phyloP scores from a whole-genome alignment of 2,329 filamentous ascomycete species.

The Diaporthe nobilis region DNA sequence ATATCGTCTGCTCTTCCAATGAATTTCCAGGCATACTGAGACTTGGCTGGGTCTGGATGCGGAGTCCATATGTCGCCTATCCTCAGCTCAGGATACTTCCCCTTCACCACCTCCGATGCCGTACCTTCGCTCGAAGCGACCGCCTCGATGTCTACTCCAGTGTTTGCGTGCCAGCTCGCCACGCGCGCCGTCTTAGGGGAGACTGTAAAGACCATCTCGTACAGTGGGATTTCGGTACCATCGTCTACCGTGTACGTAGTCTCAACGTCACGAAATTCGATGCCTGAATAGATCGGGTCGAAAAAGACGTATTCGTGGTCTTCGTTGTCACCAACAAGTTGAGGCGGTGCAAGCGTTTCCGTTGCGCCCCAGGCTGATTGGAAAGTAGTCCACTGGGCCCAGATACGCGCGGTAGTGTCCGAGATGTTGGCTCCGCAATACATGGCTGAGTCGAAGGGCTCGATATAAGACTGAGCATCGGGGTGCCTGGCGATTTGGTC shows the following conservation, averaged over 20 bases:
- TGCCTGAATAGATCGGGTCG: slow-evolving; percentile 41
- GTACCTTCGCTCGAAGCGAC: not conserved
- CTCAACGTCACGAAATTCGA: slow-evolving; percentile 41
- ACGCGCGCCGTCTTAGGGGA: slow-evolving; percentile 34
- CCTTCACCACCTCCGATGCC: not conserved
- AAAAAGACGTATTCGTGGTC: slow-evolving; percentile 43
- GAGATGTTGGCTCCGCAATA: slow-evolving; percentile 14
- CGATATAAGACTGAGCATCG: slow-evolving; percentile 29
- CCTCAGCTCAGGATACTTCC: not conserved
- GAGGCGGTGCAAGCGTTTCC: slow-evolving; percentile 38
- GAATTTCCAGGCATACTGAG: slow-evolving; percentile 42
- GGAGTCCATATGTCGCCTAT: slow-evolving; percentile 45
- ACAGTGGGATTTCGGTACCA: slow-evolving; percentile 31
- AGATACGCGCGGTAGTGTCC: not conserved
- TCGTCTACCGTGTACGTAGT: slow-evolving; percentile 37
- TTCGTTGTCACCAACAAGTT: slow-evolving; percentile 36
- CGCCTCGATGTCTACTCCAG: not conserved
- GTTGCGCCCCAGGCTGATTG: slow-evolving; percentile 41
- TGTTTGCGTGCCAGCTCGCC: slow-evolving; percentile 35
- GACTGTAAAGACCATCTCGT: slow-evolving; percentile 43
- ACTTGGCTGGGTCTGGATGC: slow-evolving; percentile 44
- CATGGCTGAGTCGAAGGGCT: slow-evolving; percentile 19
- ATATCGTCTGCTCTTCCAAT: slow-evolving; percentile 44
- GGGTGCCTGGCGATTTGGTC: slow-evolving; percentile 42
- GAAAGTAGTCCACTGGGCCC: not conserved